These are phyloP conservation scores for Lepidium aucheri DNA, from an alignment of 345 rosid species.

Conservation along the genomic window DNA sequence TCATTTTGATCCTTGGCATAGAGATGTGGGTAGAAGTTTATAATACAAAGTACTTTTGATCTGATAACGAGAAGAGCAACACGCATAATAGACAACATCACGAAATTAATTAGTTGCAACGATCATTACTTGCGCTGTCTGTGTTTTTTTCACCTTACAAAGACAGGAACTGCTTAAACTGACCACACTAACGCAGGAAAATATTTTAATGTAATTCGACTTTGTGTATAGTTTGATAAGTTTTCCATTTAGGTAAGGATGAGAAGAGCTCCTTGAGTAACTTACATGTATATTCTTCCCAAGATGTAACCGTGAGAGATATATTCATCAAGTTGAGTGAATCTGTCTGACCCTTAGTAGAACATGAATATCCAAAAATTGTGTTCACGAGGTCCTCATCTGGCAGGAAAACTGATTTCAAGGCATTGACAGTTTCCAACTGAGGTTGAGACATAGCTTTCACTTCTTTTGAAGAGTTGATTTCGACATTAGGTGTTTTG, in stretches of 20 bases:
- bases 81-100: too few relatives aligned
- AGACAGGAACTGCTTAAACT: too few relatives aligned
- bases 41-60: too few relatives aligned
- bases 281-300: slow-evolving; percentile 41
- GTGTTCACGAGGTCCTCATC: slow-evolving; percentile 33
- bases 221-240: slow-evolving; percentile 35
- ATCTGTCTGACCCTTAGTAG: not conserved
- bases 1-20: slow-evolving; percentile 85
- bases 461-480: slow-evolving; percentile 13
- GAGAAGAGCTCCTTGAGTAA: slow-evolving; percentile 34
- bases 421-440: slow-evolving; percentile 23
- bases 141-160: too few relatives aligned
- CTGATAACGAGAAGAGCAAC: too few relatives aligned
- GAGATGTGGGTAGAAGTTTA: too few relatives aligned
- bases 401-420: slow-evolving; percentile 32
- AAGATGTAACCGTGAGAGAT: slow-evolving; percentile 34
- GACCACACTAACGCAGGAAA: not conserved
- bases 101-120: too few relatives aligned
- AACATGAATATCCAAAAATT: slow-evolving; percentile 12
- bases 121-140: too few relatives aligned
- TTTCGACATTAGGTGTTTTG: not conserved
- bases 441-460: slow-evolving; percentile 36
- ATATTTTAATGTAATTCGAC: not conserved
- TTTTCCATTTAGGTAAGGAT: slow-evolving; percentile 62
- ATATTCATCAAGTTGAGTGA: slow-evolving; percentile 35